These are phyloP conservation scores for Euphrasia arctica DNA, from an alignment of 305 asterid species.

Conservation along the genomic window DNA sequence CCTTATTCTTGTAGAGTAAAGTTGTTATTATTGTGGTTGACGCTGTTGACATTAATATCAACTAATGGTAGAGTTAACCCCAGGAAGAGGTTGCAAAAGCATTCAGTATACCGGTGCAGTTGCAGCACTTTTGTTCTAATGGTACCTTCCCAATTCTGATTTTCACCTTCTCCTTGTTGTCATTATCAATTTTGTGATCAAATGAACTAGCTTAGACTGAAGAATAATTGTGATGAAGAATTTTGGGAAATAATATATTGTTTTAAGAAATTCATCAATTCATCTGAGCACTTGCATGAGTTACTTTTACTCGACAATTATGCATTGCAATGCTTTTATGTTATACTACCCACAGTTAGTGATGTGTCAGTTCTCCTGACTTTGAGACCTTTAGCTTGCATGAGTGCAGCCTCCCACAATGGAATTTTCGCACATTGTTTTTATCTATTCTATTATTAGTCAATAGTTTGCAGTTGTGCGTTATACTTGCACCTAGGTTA, in stretches of 20 bases:
- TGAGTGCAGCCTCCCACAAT: not conserved
- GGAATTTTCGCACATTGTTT: conserved; percentile 3
- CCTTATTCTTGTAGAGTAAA: conserved; percentile 17
- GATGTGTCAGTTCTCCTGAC: not conserved
- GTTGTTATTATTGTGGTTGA: conserved; percentile 5
- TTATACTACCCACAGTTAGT: conserved; percentile 11
- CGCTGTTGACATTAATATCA: conserved; percentile 12
- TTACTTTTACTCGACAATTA: not conserved
- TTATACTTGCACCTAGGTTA: conserved; percentile 9
- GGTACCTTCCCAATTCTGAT: not conserved
- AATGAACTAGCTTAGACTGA: conserved; percentile 15
- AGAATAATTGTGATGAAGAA: conserved; percentile 5
- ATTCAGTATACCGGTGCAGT: conserved; percentile 47
- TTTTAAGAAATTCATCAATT: conserved; percentile 1
- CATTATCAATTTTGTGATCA: conserved; percentile 2
- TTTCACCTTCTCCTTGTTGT: no score
- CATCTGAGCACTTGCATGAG: not conserved
- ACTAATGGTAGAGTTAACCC: conserved; percentile 31
- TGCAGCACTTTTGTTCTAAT: conserved; percentile 38
- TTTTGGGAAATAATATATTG: conserved; percentile 1
- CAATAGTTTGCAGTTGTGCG: conserved; percentile 6
- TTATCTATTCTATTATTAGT: not conserved
- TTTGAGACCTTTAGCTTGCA: conserved; percentile 13
- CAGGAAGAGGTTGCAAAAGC: conserved; percentile 62
- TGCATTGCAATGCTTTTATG: conserved; percentile 2